Evolutionary conservation across 805 yeast species (phyloP).

Genomic region (Ogataea wickerhamii): DNA sequence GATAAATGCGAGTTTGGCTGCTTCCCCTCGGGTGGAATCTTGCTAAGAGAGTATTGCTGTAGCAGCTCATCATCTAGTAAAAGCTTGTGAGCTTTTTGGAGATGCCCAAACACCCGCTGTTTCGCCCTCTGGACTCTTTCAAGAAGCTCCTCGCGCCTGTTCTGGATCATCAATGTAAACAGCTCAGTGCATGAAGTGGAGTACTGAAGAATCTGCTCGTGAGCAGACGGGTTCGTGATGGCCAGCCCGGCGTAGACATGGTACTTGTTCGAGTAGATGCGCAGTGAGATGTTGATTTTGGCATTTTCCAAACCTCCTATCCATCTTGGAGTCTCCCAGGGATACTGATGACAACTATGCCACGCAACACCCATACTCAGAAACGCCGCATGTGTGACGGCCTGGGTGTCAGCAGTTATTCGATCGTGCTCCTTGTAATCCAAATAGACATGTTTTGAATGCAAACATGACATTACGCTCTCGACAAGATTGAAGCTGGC

Average conservation of each 20-base stretch:
- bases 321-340: constrained; percentile 88
- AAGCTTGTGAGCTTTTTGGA: constrained; percentile 51
- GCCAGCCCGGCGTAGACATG: constrained; percentile 98
- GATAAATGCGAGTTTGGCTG: constrained; percentile 89
- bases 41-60: constrained; percentile 74
- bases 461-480: constrained; percentile 61
- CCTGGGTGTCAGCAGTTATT: constrained; percentile 97
- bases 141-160: constrained; percentile 53
- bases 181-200: constrained; percentile 80
- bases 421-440: constrained; percentile 88
- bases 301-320: constrained; percentile 95
- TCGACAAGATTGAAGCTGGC: constrained; percentile 60
- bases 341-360: constrained; percentile 77
- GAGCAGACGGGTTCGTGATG: constrained; percentile 93
- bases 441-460: constrained; percentile 72
- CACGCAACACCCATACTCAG: constrained; percentile 96
- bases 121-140: constrained; percentile 64
- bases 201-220: constrained; percentile 84
- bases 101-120: constrained; percentile 70
- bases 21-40: constrained; percentile 61
- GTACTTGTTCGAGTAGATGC: constrained; percentile 93
- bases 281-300: constrained; percentile 84
- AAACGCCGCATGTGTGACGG: constrained; percentile 97
- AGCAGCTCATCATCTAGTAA: constrained; percentile 73
- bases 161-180: constrained; percentile 77